Base-by-base conservation (phyloP, 1,284 basidiomycete genomes). In the Coniferiporia sulphurascens region DNA sequence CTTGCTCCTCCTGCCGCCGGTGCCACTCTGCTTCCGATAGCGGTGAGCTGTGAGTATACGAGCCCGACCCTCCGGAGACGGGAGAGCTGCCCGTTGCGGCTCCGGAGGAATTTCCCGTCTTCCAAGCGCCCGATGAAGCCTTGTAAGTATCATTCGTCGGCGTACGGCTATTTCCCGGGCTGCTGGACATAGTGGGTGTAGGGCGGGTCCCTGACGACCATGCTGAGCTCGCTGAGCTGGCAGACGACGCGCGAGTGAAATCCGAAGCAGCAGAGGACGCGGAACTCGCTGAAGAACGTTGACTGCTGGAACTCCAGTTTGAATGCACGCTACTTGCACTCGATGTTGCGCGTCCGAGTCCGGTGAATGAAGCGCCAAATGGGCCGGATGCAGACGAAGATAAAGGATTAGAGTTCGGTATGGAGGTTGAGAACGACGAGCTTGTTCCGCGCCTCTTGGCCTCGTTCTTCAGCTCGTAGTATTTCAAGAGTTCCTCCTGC, bases 1-100 rank as follows among this genome's bases (percentile, higher is more conserved):
- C 76, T 22, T 79, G 77, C 64, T 85, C 82, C n/a, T 76, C 78
- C 64, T 85, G 81, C 10, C 78, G 78, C 36, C 81, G 78, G 15
- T 76, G 71, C 75, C 82, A 81, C 58, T 84, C 83, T 0, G 75
- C 74, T 61, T 82, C 60, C n/a, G 56, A 62, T 41, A 50, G 56
- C 57, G 58, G 27, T 57, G 52, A 56, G 32, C 56, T 58, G 22
- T 48, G 48, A n/a, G 59, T 52, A 44, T 51, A 52, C 19, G 59
- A 56, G 9, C 55, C 60, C 17, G 45, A 34, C n/a, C 54, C 49
- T 56, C 60, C 61, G 34, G 67, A 60, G 63, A 69, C 35, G 36
- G 66, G 59, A 38, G 70, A 63, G 15, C 70, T 62, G 12, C 68
- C 60, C 1, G 44, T 15, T 9, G 35, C 44, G 13, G 52, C 13